Evolutionary conservation across 2,329 filamentous ascomycete species (phyloP).

Genomic region (Periconia sp.): DNA sequence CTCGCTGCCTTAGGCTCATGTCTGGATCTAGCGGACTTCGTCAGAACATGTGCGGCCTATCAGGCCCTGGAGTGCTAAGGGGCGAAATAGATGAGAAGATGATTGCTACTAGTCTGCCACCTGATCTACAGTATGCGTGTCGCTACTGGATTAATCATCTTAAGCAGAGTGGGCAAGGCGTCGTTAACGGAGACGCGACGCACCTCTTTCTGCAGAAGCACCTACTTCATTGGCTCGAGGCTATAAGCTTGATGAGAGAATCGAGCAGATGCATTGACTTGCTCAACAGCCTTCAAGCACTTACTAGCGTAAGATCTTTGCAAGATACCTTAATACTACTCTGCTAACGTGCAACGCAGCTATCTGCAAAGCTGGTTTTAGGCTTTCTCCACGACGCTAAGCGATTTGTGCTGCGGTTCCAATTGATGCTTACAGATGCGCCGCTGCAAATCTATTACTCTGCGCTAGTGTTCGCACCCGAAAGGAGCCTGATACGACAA

Average conservation of each 20-base stretch:
- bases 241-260: conserved; percentile 38
- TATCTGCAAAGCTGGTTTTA: conserved; percentile 10
- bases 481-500: conserved; percentile 18
- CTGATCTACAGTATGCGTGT: conserved; percentile 43
- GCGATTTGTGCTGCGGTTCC: conserved; percentile 38
- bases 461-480: conserved; percentile 45
- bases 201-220: conserved; percentile 48
- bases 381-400: conserved; percentile 35
- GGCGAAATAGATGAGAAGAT: conserved; percentile 9
- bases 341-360: conserved; percentile 13
- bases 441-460: conserved; percentile 47
- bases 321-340: conserved; percentile 6
- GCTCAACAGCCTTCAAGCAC: conserved; percentile 16
- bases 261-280: conserved; percentile 27
- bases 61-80: conserved; percentile 6
- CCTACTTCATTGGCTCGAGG: no score
- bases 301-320: conserved; percentile 17
- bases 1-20: conserved; percentile 47
- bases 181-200: conserved; percentile 31
- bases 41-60: conserved; percentile 45
- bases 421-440: conserved; percentile 29
- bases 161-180: conserved; percentile 15
- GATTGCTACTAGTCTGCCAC: conserved; percentile 12
- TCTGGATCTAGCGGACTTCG: conserved; percentile 31
- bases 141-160: conserved; percentile 43